Conservation (phyloP, 176 grass and related monocot species). For the Oryza australiensis region DNA sequence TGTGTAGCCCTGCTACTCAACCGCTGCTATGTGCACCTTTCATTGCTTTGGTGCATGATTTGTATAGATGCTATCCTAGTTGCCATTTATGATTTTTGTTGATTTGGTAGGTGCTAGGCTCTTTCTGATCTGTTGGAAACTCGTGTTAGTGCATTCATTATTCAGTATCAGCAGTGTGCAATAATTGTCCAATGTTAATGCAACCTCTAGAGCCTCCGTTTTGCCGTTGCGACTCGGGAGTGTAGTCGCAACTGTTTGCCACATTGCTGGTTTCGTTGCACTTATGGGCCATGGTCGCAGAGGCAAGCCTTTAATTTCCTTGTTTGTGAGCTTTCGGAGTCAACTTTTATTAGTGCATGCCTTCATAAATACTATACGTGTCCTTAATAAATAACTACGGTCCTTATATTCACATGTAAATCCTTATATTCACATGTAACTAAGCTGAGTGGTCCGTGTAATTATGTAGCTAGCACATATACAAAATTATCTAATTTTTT, state of each 20-base stretch:
- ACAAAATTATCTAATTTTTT: too few species aligned
- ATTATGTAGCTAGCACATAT: too few species aligned
- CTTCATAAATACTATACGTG: neutral
- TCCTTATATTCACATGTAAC: too few species aligned
- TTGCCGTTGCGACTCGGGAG: neutral
- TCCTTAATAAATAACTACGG: too few species aligned
- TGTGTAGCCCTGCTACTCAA: neutral
- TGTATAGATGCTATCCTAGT: conserved; percentile 39
- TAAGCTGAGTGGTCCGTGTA: too few species aligned
- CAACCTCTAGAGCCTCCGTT: neutral
- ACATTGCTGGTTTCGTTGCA: neutral
- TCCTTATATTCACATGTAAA: too few species aligned
- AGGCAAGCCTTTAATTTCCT: neutral
- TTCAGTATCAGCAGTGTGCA: neutral
- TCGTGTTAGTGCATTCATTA: neutral
- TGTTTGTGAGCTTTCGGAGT: neutral
- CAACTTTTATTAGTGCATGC: neutral
- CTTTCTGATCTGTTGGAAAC: neutral
- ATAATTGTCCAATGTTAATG: neutral
- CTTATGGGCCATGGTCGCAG: neutral
- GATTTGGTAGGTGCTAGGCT: neutral
- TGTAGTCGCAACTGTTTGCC: neutral
- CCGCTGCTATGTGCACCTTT: conserved; percentile 2
- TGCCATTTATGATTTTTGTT: neutral
- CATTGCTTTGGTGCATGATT: conserved; percentile 3